Evolutionary conservation across 2,329 filamentous ascomycete genomes (phyloP).

Genomic region (Colletotrichum melonis): DNA sequence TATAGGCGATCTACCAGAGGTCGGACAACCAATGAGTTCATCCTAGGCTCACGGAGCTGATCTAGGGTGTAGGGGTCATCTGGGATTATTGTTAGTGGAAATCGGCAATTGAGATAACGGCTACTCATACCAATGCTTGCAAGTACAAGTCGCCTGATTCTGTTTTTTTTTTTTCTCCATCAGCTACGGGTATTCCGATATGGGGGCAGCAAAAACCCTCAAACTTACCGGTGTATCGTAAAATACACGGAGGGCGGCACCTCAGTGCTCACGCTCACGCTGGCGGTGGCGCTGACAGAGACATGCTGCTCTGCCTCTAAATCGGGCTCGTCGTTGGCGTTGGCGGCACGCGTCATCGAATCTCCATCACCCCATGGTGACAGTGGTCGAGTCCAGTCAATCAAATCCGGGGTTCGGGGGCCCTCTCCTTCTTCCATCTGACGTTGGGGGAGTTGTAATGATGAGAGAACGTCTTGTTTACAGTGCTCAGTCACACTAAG

Average conservation of each 20-base stretch:
- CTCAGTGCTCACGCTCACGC: conserved; percentile 22
- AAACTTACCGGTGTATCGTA: conserved; percentile 29
- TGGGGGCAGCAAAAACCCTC: background rate
- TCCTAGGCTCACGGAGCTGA: conserved; percentile 74
- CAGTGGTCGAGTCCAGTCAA: conserved; percentile 32
- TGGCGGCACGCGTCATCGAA: background rate
- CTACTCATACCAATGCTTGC: conserved; percentile 20
- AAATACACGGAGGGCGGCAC: conserved; percentile 23
- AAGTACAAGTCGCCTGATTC: conserved; percentile 22
- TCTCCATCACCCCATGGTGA: conserved; percentile 29
- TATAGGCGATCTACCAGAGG: conserved; percentile 76
- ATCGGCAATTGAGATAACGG: background rate
- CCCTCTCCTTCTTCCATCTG: conserved; percentile 29
- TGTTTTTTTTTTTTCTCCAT: background rate
- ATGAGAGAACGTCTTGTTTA: background rate
- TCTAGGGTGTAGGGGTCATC: conserved; percentile 63
- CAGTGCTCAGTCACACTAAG: background rate
- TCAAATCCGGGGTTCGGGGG: conserved; percentile 29
- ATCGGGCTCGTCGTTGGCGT: conserved; percentile 2
- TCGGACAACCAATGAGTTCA: conserved; percentile 74
- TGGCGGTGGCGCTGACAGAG: conserved; percentile 21
- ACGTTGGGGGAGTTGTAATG: background rate
- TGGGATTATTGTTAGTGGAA: conserved; percentile 32
- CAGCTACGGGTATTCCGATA: background rate
- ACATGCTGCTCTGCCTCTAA: conserved; percentile 25